phyloP scores from a whole-genome alignment of 2,329 filamentous ascomycete species.

The Mariannaea elegans region DNA sequence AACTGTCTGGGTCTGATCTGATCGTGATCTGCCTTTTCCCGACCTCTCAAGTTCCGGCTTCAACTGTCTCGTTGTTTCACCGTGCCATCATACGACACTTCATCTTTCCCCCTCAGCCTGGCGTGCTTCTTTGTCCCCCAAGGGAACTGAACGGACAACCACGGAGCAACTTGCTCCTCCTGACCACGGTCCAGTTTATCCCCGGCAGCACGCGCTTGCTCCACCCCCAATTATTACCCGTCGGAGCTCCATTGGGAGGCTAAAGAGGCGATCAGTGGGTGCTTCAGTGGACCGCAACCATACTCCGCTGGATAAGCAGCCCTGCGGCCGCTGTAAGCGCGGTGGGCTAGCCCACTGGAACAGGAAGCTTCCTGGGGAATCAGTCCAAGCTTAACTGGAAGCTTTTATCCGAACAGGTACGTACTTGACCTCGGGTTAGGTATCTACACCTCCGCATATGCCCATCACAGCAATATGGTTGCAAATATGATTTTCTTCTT shows the following conservation, averaged over 20 bases:
- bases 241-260: too few relatives aligned
- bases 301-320: slow-evolving; percentile 5
- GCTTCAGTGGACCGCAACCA: slow-evolving; percentile 10
- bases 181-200: neutral
- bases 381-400: slow-evolving; percentile 17
- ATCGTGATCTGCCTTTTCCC: neutral
- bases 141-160: too few relatives aligned
- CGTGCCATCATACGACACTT: neutral
- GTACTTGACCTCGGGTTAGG: too few relatives aligned
- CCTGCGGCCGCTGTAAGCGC: neutral
- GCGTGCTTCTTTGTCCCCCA: too few relatives aligned
- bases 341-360: neutral
- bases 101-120: neutral
- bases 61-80: neutral
- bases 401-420: slow-evolving; percentile 11
- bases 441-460: too few relatives aligned
- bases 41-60: neutral
- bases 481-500: too few relatives aligned
- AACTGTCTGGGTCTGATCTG: neutral
- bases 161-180: too few relatives aligned
- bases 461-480: too few relatives aligned
- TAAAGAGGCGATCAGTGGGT: slow-evolving; percentile 6
- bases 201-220: neutral
- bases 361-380: slow-evolving; percentile 10
- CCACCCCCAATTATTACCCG: too few relatives aligned